Base-by-base conservation (phyloP, 108 stramenopile species). In the Phaeodactylum tricornutum region DNA sequence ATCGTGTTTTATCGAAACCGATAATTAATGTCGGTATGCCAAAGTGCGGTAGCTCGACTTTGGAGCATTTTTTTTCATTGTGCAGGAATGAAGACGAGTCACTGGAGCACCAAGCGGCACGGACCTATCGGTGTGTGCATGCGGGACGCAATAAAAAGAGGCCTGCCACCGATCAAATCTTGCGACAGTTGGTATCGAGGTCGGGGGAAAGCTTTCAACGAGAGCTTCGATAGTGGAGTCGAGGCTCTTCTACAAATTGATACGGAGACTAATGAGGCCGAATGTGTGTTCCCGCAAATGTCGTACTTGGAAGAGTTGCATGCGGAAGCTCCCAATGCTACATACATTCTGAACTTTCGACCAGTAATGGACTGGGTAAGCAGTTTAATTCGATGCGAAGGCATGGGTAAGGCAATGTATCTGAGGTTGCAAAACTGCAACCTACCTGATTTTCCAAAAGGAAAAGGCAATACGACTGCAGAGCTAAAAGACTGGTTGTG, bases 331-430 rank as follows among this genome's bases (percentile, higher is more conserved):
- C 69, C 69, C 11, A 66, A 65, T 20, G 69, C 69, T 3, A 71
- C 64, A 17, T 64, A 43, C 43, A 66, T 71, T 17, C 24, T 71
- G 25, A 71, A 71, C 38, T 1, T 50, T 9, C 53, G 69, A 31
- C 40, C 53, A 9, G 29, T 59, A 11, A 34, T 59, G 11, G 46
- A 62, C 35, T 69, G 69, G 69, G 39, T 61, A 8, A 19, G 21
- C 33, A 34, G 33, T 34, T 12, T 34, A 8, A 34, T 34, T 12
- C 33, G 12, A 9, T 45, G 50, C 21, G 43, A 31, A 0, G 21
- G 15, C 16, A 29, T 15, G 25, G 48, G 59, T 50, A 15, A 29
- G 33, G 29, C 27, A 20, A 39, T 51, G 38, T 25, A 15, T 4
- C 6, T 4, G 2, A 37, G 59, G 19, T 60, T 32, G 49, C 21